Evolutionary conservation across 768 basidiomycete genomes (phyloP), one percentile per base, ranked within the genome.

Genomic region (Lentinula lateritia): DNA sequence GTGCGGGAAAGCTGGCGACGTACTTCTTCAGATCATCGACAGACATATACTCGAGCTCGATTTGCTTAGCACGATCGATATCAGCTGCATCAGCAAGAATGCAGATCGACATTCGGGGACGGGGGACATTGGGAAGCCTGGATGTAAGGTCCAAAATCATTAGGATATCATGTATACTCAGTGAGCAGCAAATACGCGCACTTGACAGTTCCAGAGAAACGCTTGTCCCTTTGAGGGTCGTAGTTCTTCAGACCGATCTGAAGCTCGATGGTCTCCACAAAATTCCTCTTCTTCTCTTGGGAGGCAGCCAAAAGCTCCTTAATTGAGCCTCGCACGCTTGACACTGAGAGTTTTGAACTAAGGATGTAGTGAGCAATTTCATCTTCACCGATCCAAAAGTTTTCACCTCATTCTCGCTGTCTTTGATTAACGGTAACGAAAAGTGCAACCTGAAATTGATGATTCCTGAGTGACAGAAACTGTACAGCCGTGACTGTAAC

Each of bases 151-250:
- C 6, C 42, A 52, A 52, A 32, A 66, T 65, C 64, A 67, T 55
- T 50, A 20, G 0, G 7, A 38, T 15, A 48, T 48, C 62, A 43
- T 34, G 35, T 36, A 52, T 55, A 35, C 32, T 46, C 16, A 34
- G 58, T 6, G 50, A 7, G 12, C 36, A 56, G 54, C 28, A 28
- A 39, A 48, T 20, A 38, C 34, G 74, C 83, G 63, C 66, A 95
- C 95, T 95, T 96, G 79, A 96, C 93, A 55, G 94, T 97, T 71
- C 94, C 94, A 66, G 93, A 95, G 92, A 99, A 98, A 93, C 97
- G 97, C 84, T 98, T 99, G 79, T 99, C 97, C 66, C 97, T 84
- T 87, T 98, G 97, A 69, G 97, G 96, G 77, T 99, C 95, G 81
- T 97, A 97, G 86, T 97, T 97, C 83, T 96, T 97, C 72, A 97